These are phyloP conservation scores for Lotus japonicus DNA, from an alignment of 306 rosid species.

Conservation along the genomic window DNA sequence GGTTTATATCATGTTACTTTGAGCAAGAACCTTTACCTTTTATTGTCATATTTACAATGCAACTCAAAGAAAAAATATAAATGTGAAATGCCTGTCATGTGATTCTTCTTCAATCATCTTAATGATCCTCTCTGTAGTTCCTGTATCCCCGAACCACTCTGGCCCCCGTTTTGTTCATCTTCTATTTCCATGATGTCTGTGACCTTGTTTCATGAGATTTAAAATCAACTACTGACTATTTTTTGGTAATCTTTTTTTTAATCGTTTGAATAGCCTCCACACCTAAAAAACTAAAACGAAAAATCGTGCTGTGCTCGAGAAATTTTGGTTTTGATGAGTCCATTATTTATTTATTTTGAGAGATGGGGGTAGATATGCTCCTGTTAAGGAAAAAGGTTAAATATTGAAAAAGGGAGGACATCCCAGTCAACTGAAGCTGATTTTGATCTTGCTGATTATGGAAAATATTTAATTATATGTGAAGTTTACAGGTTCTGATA, in stretches of 20 bases:
- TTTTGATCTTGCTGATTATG: background rate
- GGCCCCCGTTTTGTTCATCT: background rate
- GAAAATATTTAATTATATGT: background rate
- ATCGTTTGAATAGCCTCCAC: background rate
- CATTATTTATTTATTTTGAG: background rate
- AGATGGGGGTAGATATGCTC: background rate
- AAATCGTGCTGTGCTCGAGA: background rate
- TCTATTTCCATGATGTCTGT: background rate
- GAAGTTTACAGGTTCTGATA: background rate
- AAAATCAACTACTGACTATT: background rate
- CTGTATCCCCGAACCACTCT: background rate
- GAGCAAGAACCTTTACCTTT: background rate
- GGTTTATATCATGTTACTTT: background rate
- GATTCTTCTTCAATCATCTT: background rate
- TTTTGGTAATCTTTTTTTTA: background rate
- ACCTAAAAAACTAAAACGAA: background rate
- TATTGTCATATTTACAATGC: background rate
- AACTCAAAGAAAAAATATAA: background rate
- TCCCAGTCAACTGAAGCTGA: background rate
- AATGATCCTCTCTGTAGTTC: background rate
- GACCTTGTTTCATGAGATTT: background rate
- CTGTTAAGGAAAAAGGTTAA: background rate
- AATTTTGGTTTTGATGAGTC: constrained; percentile 10
- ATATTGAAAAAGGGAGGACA: background rate
- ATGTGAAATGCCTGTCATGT: background rate